A percentile compares a stretch with the other conserved stretches of the same genome.
Conservation (phyloP, 2,329 filamentous ascomycete genomes). For the Colletotrichum somersetense region DNA sequence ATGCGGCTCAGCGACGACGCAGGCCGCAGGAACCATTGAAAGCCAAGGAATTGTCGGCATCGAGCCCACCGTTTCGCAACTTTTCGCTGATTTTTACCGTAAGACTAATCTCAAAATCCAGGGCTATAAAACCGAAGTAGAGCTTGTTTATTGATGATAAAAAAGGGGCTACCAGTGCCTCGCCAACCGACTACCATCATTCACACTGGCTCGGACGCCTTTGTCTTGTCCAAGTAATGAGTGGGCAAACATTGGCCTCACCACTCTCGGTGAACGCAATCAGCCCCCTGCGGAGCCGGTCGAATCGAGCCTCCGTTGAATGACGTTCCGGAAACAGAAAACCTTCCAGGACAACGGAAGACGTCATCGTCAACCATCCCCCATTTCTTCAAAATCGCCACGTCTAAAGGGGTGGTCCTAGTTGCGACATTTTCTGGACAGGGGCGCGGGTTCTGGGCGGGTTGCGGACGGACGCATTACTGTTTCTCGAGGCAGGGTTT, state of each 20-base stretch:
- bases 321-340: slow-evolving; percentile 12
- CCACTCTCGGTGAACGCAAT: not conserved
- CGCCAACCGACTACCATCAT: not conserved
- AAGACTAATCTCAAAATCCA: no score
- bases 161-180: not conserved
- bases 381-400: not conserved
- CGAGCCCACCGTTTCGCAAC: no score
- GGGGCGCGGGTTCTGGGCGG: not conserved
- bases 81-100: no score
- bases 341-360: slow-evolving; percentile 1
- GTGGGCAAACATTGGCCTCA: not conserved
- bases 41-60: no score
- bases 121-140: no score
- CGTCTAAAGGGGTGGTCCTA: not conserved
- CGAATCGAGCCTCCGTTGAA: not conserved
- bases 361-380: slow-evolving; percentile 1
- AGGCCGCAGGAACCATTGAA: no score
- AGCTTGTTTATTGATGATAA: not conserved
- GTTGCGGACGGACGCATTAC: not conserved
- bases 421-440: not conserved
- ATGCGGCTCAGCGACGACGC: no score
- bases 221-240: not conserved
- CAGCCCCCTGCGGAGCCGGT: not conserved
- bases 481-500: not conserved
- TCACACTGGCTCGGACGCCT: not conserved